Percentiles rank a stretch among this genome's conserved stretches.
Conservation (phyloP, 1,139 yeast species). For the Saccharomyces hybrid region DNA sequence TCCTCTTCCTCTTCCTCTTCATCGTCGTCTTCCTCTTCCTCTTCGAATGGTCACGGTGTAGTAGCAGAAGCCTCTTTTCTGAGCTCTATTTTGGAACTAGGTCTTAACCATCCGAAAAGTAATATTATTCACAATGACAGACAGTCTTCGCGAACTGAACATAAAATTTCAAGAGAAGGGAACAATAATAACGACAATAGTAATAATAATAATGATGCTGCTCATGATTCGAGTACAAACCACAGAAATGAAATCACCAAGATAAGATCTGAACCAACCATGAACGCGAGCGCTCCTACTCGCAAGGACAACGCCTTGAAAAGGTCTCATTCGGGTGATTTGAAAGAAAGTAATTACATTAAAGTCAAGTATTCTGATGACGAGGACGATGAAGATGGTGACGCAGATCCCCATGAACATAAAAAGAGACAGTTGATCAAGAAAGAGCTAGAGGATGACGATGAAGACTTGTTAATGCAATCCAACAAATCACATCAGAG, state of each 20-base stretch:
- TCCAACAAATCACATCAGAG: conserved; percentile 18
- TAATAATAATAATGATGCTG: neutral
- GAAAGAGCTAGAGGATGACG: conserved; percentile 1
- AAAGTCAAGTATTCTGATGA: neutral
- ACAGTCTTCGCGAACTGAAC: neutral
- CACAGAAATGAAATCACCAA: neutral
- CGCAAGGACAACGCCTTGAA: neutral
- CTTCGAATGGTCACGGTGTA: neutral
- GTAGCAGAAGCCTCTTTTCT: neutral
- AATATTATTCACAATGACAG: neutral
- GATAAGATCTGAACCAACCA: neutral
- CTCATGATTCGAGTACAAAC: neutral
- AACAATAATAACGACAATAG: neutral
- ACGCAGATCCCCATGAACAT: neutral
- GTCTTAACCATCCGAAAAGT: neutral
- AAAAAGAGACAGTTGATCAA: neutral
- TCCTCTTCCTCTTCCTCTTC: neutral
- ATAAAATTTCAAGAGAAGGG: neutral
- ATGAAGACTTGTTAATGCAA: conserved; percentile 1
- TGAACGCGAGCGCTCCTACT: neutral
- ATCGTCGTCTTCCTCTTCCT: neutral
- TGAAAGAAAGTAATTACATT: neutral
- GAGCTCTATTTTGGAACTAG: neutral
- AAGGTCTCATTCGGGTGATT: neutral
- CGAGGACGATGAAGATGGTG: neutral